A percentile compares a stretch with the other conserved stretches of the same genome.
Conservation (phyloP, 73 alveolate species). For the Tetrahymena malaccensis region DNA sequence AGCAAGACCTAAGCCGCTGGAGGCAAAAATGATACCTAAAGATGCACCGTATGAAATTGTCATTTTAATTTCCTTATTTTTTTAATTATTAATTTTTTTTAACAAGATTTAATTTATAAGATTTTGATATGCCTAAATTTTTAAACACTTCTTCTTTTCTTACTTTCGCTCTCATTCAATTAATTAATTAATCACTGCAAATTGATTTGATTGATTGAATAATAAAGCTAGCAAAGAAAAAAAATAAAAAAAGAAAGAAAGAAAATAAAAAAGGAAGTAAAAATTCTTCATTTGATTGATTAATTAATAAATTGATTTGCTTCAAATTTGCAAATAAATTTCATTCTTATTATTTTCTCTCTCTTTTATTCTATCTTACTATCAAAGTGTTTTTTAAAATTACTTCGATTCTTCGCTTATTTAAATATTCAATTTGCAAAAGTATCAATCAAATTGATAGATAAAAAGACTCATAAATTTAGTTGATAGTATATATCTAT, state of each 20-base stretch:
- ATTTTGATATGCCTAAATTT: background rate
- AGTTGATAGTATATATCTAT: no score
- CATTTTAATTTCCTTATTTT: background rate
- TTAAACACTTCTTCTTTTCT: background rate
- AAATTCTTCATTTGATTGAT: no score
- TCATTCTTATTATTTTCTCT: background rate
- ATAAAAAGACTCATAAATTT: no score
- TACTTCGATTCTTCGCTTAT: background rate
- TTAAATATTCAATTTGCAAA: background rate
- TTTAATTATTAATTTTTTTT: background rate
- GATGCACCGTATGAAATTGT: slow-evolving; percentile 11
- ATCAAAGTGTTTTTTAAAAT: background rate
- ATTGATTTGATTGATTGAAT: background rate
- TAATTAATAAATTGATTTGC: no score
- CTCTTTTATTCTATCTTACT: background rate
- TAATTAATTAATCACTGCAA: background rate
- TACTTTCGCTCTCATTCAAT: background rate
- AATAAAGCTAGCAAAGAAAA: no score
- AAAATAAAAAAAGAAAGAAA: no score
- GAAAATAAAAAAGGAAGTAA: no score
- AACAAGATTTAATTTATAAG: background rate
- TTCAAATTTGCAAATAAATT: no score
- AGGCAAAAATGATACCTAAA: background rate
- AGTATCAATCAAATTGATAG: background rate
- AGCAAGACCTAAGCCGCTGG: slow-evolving; percentile 12